These are phyloP conservation scores for Ceratocystis destructans DNA, from an alignment of 2,329 filamentous ascomycete genomes.

Conservation along the genomic window DNA sequence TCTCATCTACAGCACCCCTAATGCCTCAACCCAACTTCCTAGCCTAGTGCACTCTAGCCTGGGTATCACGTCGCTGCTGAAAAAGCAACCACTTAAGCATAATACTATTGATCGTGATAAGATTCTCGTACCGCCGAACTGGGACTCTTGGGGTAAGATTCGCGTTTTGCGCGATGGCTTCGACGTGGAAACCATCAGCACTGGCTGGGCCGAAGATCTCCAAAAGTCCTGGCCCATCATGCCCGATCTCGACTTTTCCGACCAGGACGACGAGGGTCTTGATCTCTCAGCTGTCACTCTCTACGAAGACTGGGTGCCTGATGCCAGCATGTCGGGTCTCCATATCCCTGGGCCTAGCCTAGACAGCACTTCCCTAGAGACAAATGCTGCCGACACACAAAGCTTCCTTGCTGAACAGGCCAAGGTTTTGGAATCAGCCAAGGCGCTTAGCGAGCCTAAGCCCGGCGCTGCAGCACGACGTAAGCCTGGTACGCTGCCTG, in stretches of 20 bases:
- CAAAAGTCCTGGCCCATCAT: slow-evolving; percentile 39
- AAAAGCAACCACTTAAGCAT: slow-evolving; percentile 65
- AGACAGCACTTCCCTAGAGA: slow-evolving; percentile 14
- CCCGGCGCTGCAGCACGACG: slow-evolving; percentile 29
- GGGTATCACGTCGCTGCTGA: slow-evolving; percentile 70
- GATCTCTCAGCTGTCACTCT: slow-evolving; percentile 16
- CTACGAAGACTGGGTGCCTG: slow-evolving; percentile 68
- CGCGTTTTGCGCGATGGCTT: slow-evolving; percentile 82
- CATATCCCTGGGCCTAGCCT: slow-evolving; percentile 37
- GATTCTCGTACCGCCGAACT: slow-evolving; percentile 87
- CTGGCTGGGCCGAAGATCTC: slow-evolving; percentile 75
- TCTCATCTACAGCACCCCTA: slow-evolving; percentile 71
- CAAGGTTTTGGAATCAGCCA: slow-evolving; percentile 49
- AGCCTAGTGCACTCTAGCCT: slow-evolving; percentile 73
- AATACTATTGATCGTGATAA: slow-evolving; percentile 91
- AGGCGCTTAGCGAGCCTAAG: slow-evolving; percentile 7
- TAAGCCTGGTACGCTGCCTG: slow-evolving; percentile 30
- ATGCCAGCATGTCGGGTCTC: slow-evolving; percentile 52
- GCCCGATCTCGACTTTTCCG: slow-evolving; percentile 20
- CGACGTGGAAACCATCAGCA: slow-evolving; percentile 74
- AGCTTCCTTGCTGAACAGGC: slow-evolving; percentile 63
- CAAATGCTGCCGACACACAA: slow-evolving; percentile 47
- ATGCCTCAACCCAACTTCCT: slow-evolving; percentile 61
- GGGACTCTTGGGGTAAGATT: slow-evolving; percentile 98
- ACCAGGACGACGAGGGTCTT: slow-evolving; percentile 16